phyloP scores from a whole-genome alignment of 129 eudicot genomes.

The Arctium lappa region DNA sequence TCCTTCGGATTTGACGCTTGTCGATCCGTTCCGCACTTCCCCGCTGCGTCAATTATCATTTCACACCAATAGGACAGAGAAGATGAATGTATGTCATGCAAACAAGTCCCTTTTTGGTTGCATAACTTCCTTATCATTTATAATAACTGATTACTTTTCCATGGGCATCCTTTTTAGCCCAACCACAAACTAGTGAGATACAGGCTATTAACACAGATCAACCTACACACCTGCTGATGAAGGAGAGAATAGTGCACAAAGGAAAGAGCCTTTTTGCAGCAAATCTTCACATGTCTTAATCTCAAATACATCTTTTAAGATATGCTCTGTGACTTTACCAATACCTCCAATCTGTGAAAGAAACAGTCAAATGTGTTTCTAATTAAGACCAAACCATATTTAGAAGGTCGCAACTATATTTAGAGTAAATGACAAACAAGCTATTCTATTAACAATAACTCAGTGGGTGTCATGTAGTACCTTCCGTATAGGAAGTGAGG shows the following conservation, averaged over 20 bases:
- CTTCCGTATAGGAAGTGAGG: constrained; percentile 94
- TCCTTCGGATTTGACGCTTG: too few relatives aligned
- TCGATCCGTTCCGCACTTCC: too few relatives aligned
- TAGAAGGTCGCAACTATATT: background rate
- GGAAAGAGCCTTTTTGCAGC: constrained; percentile 70
- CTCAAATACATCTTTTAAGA: constrained; percentile 74
- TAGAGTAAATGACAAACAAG: constrained; percentile 14
- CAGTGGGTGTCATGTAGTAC: constrained; percentile 29
- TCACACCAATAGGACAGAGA: background rate
- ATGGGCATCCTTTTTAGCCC: background rate
- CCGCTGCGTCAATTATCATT: background rate
- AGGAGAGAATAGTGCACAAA: constrained; percentile 77
- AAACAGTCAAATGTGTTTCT: constrained; percentile 15
- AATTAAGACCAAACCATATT: background rate
- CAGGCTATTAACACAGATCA: background rate
- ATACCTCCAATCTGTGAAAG: constrained; percentile 83
- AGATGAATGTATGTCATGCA: background rate
- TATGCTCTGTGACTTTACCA: constrained; percentile 89
- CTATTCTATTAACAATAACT: background rate
- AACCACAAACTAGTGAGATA: background rate
- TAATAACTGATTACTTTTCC: background rate
- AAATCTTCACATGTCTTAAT: constrained; percentile 79
- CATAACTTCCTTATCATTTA: background rate
- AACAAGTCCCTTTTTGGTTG: background rate
- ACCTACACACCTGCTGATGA: constrained; percentile 73